Conservation (phyloP, 2,329 filamentous ascomycete species). For the Reticulascus tulasneorum region DNA sequence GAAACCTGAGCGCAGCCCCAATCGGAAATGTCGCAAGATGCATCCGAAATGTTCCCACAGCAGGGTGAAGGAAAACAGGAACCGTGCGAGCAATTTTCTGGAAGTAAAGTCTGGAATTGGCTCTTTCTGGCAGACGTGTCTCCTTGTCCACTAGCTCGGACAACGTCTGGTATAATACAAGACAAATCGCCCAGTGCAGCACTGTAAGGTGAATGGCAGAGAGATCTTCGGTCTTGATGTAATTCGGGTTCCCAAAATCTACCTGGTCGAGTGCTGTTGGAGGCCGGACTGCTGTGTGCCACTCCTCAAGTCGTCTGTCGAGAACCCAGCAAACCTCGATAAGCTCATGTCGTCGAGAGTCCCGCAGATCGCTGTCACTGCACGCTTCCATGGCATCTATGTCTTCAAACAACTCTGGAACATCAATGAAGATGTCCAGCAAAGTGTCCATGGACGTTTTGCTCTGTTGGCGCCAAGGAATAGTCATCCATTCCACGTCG, state of each 20-base stretch:
- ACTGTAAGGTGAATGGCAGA: constrained; percentile 8
- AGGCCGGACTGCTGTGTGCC: constrained; percentile 7
- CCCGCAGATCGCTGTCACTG: background rate
- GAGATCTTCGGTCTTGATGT: constrained; percentile 10
- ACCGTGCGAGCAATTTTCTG: constrained; percentile 11
- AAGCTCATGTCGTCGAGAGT: background rate
- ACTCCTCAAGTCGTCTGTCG: constrained; percentile 6
- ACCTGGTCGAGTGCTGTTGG: constrained; percentile 2
- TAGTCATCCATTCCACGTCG: constrained; percentile 24
- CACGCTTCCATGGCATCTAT: constrained; percentile 20
- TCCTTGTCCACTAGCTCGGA: constrained; percentile 2
- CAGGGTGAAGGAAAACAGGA: constrained; percentile 11
- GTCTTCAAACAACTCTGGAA: constrained; percentile 21
- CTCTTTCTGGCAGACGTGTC: constrained; percentile 1
- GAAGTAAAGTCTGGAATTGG: constrained; percentile 10
- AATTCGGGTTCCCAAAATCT: background rate
- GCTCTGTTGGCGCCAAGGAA: constrained; percentile 24
- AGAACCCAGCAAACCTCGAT: constrained; percentile 12
- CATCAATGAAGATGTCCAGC: constrained; percentile 25
- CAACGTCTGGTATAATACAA: constrained; percentile 12
- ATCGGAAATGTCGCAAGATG: constrained; percentile 12
- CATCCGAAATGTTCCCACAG: constrained; percentile 11
- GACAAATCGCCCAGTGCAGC: constrained; percentile 8
- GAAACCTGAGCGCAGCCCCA: constrained; percentile 11
- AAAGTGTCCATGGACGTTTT: constrained; percentile 26